Evolutionary conservation across 2,329 filamentous ascomycete genomes (phyloP).

Genomic region (Colletotrichum tropicale): DNA sequence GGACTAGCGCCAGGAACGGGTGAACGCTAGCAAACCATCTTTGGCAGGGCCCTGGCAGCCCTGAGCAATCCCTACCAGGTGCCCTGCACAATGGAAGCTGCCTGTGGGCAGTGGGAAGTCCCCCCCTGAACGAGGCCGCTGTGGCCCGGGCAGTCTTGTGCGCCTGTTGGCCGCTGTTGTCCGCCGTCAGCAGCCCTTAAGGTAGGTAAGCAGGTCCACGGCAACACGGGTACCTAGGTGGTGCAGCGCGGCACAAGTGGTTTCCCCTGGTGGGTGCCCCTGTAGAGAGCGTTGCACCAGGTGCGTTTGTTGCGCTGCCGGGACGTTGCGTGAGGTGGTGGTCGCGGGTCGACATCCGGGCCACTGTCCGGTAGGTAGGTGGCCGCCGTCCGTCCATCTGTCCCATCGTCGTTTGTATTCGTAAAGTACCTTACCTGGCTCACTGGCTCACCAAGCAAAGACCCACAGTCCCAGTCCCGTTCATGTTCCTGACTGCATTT

Average conservation of each 20-base stretch:
- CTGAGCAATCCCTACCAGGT: neutral
- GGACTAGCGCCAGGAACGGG: conserved; percentile 17
- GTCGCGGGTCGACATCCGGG: neutral
- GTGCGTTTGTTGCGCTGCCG: neutral
- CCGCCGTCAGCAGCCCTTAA: neutral
- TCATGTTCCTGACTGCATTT: neutral
- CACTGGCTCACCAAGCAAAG: neutral
- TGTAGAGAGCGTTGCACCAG: neutral
- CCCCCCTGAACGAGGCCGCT: neutral
- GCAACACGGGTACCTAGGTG: no score
- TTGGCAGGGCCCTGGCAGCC: neutral
- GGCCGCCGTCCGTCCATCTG: neutral
- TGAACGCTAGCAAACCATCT: conserved; percentile 8
- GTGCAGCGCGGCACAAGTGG: no score
- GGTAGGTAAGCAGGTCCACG: no score
- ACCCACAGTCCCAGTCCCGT: neutral
- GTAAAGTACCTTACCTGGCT: neutral
- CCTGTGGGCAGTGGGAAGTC: neutral
- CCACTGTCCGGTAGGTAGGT: neutral
- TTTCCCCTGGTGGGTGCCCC: neutral
- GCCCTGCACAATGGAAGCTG: neutral
- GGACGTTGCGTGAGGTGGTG: neutral
- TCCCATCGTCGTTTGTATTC: neutral
- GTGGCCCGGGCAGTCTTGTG: neutral
- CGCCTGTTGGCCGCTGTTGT: neutral